phyloP scores from a whole-genome alignment of 2,329 filamentous ascomycete genomes.

The Colletotrichum tabaci region DNA sequence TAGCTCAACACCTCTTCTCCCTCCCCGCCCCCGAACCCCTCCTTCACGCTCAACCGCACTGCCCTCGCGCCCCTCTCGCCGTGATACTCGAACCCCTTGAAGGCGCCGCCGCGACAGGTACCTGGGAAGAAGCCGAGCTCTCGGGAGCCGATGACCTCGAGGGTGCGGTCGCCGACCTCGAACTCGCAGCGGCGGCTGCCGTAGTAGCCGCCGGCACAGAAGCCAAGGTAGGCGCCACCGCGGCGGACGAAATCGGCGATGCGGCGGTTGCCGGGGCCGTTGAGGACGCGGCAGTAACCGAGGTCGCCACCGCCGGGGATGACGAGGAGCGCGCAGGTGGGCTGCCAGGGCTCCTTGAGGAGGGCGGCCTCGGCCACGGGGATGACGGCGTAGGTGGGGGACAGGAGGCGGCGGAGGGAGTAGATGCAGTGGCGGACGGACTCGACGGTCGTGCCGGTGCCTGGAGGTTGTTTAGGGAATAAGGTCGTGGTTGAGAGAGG shows the following conservation, averaged over 20 bases:
- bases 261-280: conserved; percentile 87
- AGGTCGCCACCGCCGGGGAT: conserved; percentile 96
- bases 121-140: conserved; percentile 93
- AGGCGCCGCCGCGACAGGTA: conserved; percentile 87
- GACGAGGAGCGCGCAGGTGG: conserved; percentile 89
- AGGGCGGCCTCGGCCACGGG: conserved; percentile 84
- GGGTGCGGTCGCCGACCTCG: conserved; percentile 79
- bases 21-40: conserved; percentile 64
- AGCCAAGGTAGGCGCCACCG: conserved; percentile 89
- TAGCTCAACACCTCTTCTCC: conserved; percentile 77
- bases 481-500: conserved; percentile 43
- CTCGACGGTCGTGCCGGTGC: conserved; percentile 87
- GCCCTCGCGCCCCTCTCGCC: conserved; percentile 88
- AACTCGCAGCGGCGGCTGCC: conserved; percentile 88
- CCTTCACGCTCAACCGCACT: conserved; percentile 74
- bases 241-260: conserved; percentile 89
- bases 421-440: conserved; percentile 92
- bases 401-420: conserved; percentile 87
- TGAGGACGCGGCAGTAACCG: conserved; percentile 89
- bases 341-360: conserved; percentile 91
- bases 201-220: conserved; percentile 97
- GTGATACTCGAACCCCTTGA: conserved; percentile 90
- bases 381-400: conserved; percentile 93
- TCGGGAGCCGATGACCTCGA: conserved; percentile 88
- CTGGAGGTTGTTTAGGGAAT: conserved; percentile 58